These are phyloP conservation scores for Apiotrichum laibachii DNA, from an alignment of 1,284 basidiomycete genomes.

Conservation along the genomic window DNA sequence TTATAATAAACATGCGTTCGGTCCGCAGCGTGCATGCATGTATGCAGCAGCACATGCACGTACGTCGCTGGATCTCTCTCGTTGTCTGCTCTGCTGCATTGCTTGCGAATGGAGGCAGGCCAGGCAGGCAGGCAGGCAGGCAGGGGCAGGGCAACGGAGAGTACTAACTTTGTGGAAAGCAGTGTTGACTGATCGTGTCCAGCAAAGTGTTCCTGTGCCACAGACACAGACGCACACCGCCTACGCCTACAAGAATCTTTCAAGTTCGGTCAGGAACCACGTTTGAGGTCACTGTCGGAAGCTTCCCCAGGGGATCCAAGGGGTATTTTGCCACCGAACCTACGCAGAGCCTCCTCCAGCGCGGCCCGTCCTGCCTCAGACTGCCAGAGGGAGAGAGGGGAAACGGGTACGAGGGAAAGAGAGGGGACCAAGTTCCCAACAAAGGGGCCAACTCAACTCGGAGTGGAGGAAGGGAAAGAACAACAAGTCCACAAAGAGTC, in stretches of 20 bases:
- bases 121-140: too few relatives aligned
- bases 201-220: neutral
- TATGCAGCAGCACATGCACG: too few relatives aligned
- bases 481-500: too few relatives aligned
- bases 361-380: neutral
- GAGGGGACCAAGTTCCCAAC: neutral
- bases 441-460: neutral
- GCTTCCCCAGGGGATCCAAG: slow-evolving; percentile 1
- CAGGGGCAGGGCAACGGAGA: neutral
- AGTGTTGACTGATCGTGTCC: neutral
- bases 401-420: neutral
- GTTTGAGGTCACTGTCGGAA: slow-evolving; percentile 5
- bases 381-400: neutral
- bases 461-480: neutral
- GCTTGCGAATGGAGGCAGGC: too few relatives aligned
- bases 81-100: too few relatives aligned
- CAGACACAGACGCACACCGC: neutral
- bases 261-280: slow-evolving; percentile 3
- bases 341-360: neutral
- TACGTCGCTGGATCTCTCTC: too few relatives aligned
- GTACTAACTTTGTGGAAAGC: neutral
- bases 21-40: too few relatives aligned
- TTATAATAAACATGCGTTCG: too few relatives aligned
- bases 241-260: neutral
- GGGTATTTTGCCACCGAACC: slow-evolving; percentile 5